A percentile compares a stretch with the other conserved stretches of the same genome.
Evolutionary conservation across 768 basidiomycete genomes (phyloP).

Genomic region (Leccinum fibrillosum): DNA sequence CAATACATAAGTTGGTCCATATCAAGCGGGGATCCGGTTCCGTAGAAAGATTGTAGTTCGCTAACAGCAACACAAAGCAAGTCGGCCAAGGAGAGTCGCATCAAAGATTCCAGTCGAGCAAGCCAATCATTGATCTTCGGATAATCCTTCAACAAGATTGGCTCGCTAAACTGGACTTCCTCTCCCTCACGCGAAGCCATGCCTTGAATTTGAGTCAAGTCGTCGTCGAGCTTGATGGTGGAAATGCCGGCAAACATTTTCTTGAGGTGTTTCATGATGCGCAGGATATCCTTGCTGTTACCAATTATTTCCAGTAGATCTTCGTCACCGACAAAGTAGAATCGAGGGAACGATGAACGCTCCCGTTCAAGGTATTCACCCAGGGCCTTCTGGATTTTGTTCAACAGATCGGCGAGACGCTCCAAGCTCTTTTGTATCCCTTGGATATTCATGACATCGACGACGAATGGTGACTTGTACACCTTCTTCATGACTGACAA

Average conservation of each 20-base stretch:
- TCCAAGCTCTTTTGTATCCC: slow-evolving; percentile 97
- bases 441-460: slow-evolving; percentile 95
- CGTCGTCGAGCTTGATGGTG: slow-evolving; percentile 83
- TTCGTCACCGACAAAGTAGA: slow-evolving; percentile 99
- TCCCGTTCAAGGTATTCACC: slow-evolving; percentile 99
- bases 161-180: slow-evolving; percentile 78
- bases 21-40: slow-evolving; percentile 54
- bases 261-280: slow-evolving; percentile 99
- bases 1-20: slow-evolving; percentile 75
- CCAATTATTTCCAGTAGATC: slow-evolving; percentile 98
- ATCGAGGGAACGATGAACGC: slow-evolving; percentile 95
- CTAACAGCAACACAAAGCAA: slow-evolving; percentile 75
- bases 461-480: slow-evolving; percentile 96
- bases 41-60: slow-evolving; percentile 81
- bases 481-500: slow-evolving; percentile 99
- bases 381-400: slow-evolving; percentile 98
- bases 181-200: slow-evolving; percentile 98
- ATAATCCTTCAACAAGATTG: slow-evolving; percentile 86
- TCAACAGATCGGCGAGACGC: slow-evolving; percentile 90
- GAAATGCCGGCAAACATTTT: slow-evolving; percentile 99
- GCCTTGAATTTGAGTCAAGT: slow-evolving; percentile 82
- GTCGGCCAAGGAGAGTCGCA: slow-evolving; percentile 85
- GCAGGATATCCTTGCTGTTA: slow-evolving; percentile 97
- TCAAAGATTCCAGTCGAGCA: slow-evolving; percentile 85
- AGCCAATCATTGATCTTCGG: slow-evolving; percentile 99